Percentiles rank a stretch among this genome's conserved stretches.
These are phyloP conservation scores for Clarireedia monteithiana DNA, from an alignment of 2,329 filamentous ascomycete species.

Conservation along the genomic window DNA sequence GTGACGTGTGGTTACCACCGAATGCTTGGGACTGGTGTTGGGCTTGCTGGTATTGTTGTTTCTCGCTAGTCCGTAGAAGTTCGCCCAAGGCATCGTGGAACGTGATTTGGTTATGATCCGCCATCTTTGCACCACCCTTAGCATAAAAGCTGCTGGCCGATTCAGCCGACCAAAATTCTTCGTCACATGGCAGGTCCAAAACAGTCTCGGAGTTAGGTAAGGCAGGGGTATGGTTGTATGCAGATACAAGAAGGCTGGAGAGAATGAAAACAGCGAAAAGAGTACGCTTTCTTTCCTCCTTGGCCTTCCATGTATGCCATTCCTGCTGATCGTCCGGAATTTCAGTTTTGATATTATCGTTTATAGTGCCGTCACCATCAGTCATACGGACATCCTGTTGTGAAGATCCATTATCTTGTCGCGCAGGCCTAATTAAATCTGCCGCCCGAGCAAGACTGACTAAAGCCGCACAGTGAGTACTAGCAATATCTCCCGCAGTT, in stretches of 20 bases:
- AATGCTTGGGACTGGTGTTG: constrained; percentile 39
- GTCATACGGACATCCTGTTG: constrained; percentile 38
- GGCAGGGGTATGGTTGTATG: constrained; percentile 86
- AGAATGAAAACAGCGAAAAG: constrained; percentile 86
- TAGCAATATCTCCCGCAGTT: constrained; percentile 82
- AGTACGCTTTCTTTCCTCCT: constrained; percentile 88
- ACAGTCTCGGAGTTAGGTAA: constrained; percentile 91
- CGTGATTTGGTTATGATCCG: constrained; percentile 62
- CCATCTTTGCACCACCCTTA: constrained; percentile 63
- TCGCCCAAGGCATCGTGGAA: constrained; percentile 79
- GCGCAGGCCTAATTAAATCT: constrained; percentile 54
- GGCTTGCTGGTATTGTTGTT: constrained; percentile 47
- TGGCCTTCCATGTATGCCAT: constrained; percentile 83
- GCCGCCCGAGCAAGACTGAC: constrained; percentile 87
- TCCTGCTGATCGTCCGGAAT: constrained; percentile 55
- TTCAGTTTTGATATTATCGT: constrained; percentile 36
- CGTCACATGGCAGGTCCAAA: constrained; percentile 84
- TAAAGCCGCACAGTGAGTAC: constrained; percentile 82
- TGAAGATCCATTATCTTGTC: constrained; percentile 12
- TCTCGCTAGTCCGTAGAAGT: constrained; percentile 69
- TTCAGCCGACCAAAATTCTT: constrained; percentile 82
- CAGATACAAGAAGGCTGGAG: constrained; percentile 82
- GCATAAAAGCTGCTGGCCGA: constrained; percentile 74
- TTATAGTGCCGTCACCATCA: constrained; percentile 47
- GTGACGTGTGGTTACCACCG: constrained; percentile 36